phyloP scores from a whole-genome alignment of 225 moss, liverwort and hornwort genomes.

The Pseudisothecium myosuroides region DNA sequence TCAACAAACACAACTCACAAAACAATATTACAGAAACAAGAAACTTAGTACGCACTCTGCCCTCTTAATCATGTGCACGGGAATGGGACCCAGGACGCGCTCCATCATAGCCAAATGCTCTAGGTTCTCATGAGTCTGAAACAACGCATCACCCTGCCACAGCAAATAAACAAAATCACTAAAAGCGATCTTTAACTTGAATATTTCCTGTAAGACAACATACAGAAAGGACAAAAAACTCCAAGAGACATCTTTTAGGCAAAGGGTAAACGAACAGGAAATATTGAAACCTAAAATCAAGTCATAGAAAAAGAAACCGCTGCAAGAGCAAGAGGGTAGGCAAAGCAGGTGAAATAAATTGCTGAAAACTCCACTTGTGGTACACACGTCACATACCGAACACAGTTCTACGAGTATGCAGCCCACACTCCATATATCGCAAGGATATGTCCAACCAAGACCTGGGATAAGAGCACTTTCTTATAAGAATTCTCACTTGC shows the following conservation, averaged over 20 bases:
- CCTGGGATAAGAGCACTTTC: conserved; percentile 57
- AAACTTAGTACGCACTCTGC: conserved; percentile 61
- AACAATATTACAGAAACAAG: background rate
- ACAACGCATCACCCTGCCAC: conserved; percentile 87
- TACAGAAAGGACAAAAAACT: background rate
- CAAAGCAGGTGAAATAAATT: conserved; percentile 10
- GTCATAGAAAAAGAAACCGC: background rate
- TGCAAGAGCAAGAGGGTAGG: background rate
- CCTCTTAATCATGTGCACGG: conserved; percentile 82
- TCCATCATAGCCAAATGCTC: conserved; percentile 99
- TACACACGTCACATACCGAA: conserved; percentile 63
- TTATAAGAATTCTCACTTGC: conserved; percentile 32
- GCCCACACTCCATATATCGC: conserved; percentile 98
- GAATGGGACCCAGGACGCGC: conserved; percentile 84
- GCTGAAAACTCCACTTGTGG: conserved; percentile 23
- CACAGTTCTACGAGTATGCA: conserved; percentile 98
- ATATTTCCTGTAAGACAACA: background rate
- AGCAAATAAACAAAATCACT: conserved; percentile 5
- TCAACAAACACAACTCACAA: background rate
- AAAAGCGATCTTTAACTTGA: background rate
- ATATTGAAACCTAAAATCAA: background rate
- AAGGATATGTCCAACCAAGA: conserved; percentile 98
- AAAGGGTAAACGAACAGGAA: background rate
- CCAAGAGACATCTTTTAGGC: background rate
- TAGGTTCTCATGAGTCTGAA: conserved; percentile 97